These are phyloP conservation scores for Aureobasidium melanogenum DNA, from an alignment of 2,329 filamentous ascomycete genomes.

Conservation along the genomic window DNA sequence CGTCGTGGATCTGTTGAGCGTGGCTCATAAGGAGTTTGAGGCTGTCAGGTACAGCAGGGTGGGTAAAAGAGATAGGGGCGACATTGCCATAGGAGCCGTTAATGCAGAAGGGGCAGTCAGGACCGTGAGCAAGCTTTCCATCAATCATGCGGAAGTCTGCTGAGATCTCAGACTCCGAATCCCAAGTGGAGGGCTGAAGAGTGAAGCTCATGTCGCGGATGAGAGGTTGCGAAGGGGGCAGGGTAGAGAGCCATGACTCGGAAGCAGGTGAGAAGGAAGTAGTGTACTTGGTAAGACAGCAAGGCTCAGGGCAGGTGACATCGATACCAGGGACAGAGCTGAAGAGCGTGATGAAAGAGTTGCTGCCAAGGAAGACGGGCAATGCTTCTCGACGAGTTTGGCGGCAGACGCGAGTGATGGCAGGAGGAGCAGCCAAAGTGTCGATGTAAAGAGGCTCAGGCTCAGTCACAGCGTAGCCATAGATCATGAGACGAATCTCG, in stretches of 20 bases:
- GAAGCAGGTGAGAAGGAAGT: conserved; percentile 6
- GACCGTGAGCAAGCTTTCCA: conserved; percentile 3
- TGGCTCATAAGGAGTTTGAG: conserved; percentile 5
- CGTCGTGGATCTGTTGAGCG: conserved; percentile 6
- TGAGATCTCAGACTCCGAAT: neutral
- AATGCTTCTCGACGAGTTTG: conserved; percentile 15
- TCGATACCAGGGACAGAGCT: neutral
- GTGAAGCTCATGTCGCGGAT: conserved; percentile 10
- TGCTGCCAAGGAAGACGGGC: conserved; percentile 13
- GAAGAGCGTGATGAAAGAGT: conserved; percentile 10
- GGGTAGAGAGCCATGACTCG: conserved; percentile 5
- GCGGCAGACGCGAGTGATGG: conserved; percentile 11
- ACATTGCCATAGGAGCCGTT: conserved; percentile 7
- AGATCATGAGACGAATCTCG: conserved; percentile 15
- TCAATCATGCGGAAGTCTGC: conserved; percentile 8
- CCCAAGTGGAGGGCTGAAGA: conserved; percentile 8
- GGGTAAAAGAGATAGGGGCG: neutral
- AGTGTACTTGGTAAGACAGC: conserved; percentile 8
- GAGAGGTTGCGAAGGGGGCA: conserved; percentile 1
- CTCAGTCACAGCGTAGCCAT: conserved; percentile 7
- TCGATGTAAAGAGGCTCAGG: conserved; percentile 5
- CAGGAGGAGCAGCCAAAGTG: conserved; percentile 4
- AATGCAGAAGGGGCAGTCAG: conserved; percentile 9
- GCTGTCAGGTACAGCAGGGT: neutral
- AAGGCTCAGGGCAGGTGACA: conserved; percentile 8